Evolutionary conservation across 2,329 filamentous ascomycete genomes (phyloP).

Genomic region (Aspergillus novofumigatus): DNA sequence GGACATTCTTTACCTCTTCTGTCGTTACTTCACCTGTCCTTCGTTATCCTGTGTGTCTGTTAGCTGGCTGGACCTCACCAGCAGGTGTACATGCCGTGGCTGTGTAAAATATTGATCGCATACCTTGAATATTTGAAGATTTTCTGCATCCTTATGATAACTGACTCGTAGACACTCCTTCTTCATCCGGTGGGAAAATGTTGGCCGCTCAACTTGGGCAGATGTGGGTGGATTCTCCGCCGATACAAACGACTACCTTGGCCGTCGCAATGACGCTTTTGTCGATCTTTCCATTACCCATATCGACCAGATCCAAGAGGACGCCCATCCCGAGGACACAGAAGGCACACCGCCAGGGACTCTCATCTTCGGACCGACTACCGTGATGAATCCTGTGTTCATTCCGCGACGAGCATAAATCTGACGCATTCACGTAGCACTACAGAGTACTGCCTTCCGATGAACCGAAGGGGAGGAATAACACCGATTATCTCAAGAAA

Average conservation of each 20-base stretch:
- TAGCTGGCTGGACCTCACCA: not conserved
- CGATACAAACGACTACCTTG: no score
- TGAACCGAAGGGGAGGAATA: slow-evolving; percentile 19
- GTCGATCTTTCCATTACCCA: no score
- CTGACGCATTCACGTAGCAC: slow-evolving; percentile 17
- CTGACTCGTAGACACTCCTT: not conserved
- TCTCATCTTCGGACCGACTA: slow-evolving; percentile 25
- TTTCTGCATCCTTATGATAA: not conserved
- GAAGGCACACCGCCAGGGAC: slow-evolving; percentile 3
- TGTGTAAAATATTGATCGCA: not conserved
- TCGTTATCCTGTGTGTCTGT: not conserved
- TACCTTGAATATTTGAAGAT: not conserved
- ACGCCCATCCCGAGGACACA: no score
- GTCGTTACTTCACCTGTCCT: not conserved
- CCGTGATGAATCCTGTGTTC: slow-evolving; percentile 15
- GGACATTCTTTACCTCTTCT: not conserved
- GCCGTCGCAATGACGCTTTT: no score
- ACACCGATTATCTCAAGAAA: no score
- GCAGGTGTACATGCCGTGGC: not conserved
- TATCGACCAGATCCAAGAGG: no score
- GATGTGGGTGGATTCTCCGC: no score
- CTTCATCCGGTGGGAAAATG: no score
- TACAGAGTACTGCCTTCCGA: slow-evolving; percentile 21
- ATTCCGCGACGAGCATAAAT: slow-evolving; percentile 17
- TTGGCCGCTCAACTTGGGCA: no score